These are phyloP conservation scores for Wickerhamomyces sp. DNA, from an alignment of 1,139 yeast species.

Conservation along the genomic window DNA sequence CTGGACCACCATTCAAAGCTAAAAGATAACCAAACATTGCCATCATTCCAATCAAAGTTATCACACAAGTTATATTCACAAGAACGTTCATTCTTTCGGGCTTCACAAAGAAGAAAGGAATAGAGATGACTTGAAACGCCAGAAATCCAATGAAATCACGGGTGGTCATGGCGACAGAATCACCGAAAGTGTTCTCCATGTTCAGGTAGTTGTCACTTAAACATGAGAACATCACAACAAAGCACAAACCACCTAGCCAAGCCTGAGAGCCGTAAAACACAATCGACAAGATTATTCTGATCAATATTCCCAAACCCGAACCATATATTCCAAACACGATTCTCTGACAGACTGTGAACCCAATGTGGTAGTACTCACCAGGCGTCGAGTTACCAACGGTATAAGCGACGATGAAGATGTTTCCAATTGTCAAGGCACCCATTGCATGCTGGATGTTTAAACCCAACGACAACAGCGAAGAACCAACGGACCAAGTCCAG, in stretches of 20 bases:
- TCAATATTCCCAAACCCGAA: conserved; percentile 29
- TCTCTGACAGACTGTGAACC: conserved; percentile 28
- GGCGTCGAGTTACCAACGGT: conserved; percentile 25
- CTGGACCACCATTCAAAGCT: conserved; percentile 25
- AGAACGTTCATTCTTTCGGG: conserved; percentile 27
- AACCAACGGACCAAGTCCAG: conserved; percentile 27
- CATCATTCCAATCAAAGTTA: conserved; percentile 28
- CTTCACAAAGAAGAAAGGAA: conserved; percentile 22
- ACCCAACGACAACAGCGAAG: conserved; percentile 27
- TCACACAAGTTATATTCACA: conserved; percentile 25
- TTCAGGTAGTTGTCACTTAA: conserved; percentile 27
- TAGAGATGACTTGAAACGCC: conserved; percentile 25
- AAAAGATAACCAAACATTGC: conserved; percentile 27
- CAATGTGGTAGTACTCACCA: conserved; percentile 27
- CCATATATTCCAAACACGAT: conserved; percentile 30
- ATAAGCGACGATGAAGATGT: conserved; percentile 23
- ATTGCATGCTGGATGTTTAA: conserved; percentile 29
- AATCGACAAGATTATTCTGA: conserved; percentile 31
- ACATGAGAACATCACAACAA: conserved; percentile 27
- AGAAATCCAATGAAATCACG: conserved; percentile 30
- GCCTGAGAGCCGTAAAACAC: conserved; percentile 31
- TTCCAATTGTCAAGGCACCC: conserved; percentile 30
- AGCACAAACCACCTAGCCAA: conserved; percentile 32
- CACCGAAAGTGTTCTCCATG: conserved; percentile 32
- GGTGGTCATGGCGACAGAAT: conserved; percentile 28